Evolutionary conservation across 192 early-diverging fungal species (phyloP), one percentile per base, ranked within the genome.

Genomic region (Chytriomyces confervae): DNA sequence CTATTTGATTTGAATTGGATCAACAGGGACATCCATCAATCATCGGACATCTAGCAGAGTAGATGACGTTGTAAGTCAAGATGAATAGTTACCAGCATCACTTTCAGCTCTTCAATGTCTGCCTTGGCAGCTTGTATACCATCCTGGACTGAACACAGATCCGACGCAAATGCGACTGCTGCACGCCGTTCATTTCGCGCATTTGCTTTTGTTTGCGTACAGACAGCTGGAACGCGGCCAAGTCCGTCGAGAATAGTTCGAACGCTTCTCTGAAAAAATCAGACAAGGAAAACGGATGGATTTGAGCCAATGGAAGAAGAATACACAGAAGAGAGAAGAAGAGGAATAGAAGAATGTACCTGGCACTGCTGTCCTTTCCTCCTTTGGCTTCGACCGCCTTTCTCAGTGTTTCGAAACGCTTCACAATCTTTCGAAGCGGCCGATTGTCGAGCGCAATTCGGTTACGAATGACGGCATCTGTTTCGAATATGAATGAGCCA

Each of bases 121-220:
- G 24, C 51, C 50, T 57, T 62, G 27, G 85, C 68, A 23, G 82
- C 62, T 18, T 70, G 73, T 9, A 86, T 80, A 8, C 85, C 82
- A n/a, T 44, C 46, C 24, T 57, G 84, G 85, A 72, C 70, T 11
- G 50, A n/a, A 48, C 62, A 36, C 9, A 82, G 70, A 73, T 81
- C 78, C 29, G 62, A 45, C 24, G 72, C 64, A 75, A 91, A 69
- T 82, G 61, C 48, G 69, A 20, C 7, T 84, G 78, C 75, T 91
- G 89, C 24, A 77, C 68, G 10, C 67, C 67, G 69, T 91, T 88
- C 79, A 86, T 91, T 20, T 84, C 74, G 76, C 87, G 89, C 24
- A 90, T 76, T 6, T 80, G 75, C 57, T 84, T 83, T 61, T 86
- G 86, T 29, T 89, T 87, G 24, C 67, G 65, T 24, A 88, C 73